These are phyloP conservation scores for Quercus glauca DNA, from an alignment of 306 rosid species.

Conservation along the genomic window DNA sequence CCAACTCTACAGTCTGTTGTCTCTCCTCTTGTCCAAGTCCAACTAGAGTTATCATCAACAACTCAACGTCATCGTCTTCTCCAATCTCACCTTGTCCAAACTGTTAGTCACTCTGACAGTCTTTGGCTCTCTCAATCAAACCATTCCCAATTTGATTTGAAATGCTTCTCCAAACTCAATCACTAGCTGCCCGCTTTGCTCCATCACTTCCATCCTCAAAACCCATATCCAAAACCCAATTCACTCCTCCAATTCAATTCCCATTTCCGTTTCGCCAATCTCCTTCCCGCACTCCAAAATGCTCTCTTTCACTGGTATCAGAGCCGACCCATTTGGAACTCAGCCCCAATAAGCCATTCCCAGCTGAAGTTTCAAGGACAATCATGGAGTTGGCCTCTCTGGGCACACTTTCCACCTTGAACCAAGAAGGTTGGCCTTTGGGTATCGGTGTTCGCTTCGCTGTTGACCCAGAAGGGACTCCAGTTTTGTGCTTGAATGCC, in stretches of 20 bases:
- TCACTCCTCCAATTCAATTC: conserved; percentile 10
- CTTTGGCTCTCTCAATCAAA: not conserved
- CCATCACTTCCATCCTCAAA: conserved; percentile 33
- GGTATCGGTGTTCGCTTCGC: conserved; percentile 77
- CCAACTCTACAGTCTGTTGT: no score
- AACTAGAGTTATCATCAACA: not conserved
- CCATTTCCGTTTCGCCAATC: conserved; percentile 32
- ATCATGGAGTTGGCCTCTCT: conserved; percentile 69
- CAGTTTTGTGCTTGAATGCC: conserved; percentile 58
- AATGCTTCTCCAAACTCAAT: conserved; percentile 61
- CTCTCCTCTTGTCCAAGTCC: not conserved
- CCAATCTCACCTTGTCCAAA: not conserved
- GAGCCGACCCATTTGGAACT: conserved; percentile 46
- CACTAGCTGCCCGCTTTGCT: conserved; percentile 22
- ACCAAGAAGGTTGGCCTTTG: conserved; percentile 62
- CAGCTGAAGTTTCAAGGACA: conserved; percentile 87
- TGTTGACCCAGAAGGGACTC: conserved; percentile 73
- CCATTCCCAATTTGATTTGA: not conserved
- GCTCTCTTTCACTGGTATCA: conserved; percentile 51
- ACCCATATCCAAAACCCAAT: conserved; percentile 16
- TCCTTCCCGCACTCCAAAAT: conserved; percentile 32
- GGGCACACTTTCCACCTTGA: conserved; percentile 68
- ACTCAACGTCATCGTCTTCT: conserved; percentile 1
- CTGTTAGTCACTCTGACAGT: not conserved
- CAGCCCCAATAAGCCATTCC: conserved; percentile 52